phyloP scores from a whole-genome alignment of 495 filamentous ascomycete species.

The Hapsidospora chrysogenum region DNA sequence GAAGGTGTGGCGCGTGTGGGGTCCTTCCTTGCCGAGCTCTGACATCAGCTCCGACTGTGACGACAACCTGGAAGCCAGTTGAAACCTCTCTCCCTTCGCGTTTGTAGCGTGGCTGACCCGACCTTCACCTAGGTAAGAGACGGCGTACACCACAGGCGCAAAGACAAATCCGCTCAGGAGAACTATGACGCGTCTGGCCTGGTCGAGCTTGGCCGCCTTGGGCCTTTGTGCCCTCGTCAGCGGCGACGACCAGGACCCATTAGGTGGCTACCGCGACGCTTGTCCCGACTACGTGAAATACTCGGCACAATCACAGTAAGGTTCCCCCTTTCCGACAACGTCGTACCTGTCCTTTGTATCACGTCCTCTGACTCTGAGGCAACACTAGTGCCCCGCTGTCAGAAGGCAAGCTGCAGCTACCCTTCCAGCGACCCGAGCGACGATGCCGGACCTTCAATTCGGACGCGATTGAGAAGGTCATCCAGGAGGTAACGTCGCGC shows the following conservation, averaged over 20 bases:
- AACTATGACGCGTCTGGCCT: too few species aligned
- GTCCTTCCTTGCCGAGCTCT: too few species aligned
- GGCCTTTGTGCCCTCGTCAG: too few species aligned
- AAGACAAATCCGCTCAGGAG: too few species aligned
- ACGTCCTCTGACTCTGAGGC: constrained; percentile 1
- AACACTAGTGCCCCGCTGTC: constrained; percentile 36
- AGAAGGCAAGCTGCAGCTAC: constrained; percentile 65
- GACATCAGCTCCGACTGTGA: too few species aligned
- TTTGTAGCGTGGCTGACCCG: too few species aligned
- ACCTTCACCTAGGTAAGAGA: too few species aligned
- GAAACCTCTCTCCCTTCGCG: too few species aligned
- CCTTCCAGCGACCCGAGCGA: constrained; percentile 71
- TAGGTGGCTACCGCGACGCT: constrained; percentile 11
- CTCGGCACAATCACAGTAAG: constrained; percentile 28
- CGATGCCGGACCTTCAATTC: constrained; percentile 84
- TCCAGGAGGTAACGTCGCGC: constrained; percentile 57
- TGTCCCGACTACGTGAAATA: constrained; percentile 39
- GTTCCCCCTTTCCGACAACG: constrained; percentile 5
- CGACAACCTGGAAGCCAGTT: too few species aligned
- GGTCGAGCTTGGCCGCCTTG: too few species aligned
- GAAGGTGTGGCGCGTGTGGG: too few species aligned
- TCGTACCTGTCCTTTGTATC: constrained; percentile 4
- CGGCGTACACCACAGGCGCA: too few species aligned
- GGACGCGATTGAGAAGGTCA: constrained; percentile 71
- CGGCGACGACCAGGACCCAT: not conserved